Evolutionary conservation across 2,329 filamentous ascomycete genomes (phyloP).

Genomic region (Lachnellula willkommii): DNA sequence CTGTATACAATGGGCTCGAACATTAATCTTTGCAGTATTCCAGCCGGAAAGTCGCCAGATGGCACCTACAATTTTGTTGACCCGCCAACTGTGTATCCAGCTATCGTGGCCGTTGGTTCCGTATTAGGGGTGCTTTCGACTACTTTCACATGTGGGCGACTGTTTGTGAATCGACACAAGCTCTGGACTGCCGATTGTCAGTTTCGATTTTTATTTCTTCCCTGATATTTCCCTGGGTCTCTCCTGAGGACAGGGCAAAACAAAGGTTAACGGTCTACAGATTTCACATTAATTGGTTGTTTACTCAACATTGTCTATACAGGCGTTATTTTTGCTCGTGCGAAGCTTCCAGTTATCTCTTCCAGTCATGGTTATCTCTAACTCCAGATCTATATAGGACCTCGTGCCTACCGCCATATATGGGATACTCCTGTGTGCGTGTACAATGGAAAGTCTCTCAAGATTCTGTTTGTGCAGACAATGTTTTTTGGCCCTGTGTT

Average conservation of each 20-base stretch:
- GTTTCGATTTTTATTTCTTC: not conserved
- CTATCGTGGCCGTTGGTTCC: not conserved
- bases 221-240: not conserved
- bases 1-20: not conserved
- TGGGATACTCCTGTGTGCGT: not conserved
- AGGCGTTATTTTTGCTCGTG: not conserved
- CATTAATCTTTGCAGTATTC: not conserved
- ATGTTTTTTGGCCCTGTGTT: not conserved
- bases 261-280: not conserved
- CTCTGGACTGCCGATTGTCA: not conserved
- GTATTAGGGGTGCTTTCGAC: not conserved
- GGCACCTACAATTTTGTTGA: not conserved
- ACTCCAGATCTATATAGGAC: not conserved
- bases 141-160: not conserved
- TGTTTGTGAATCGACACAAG: not conserved
- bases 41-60: not conserved
- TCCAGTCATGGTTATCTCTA: not conserved
- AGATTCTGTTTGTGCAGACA: not conserved
- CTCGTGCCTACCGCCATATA: not conserved
- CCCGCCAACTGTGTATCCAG: not conserved
- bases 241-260: not conserved
- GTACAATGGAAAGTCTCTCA: not conserved
- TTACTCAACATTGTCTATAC: not conserved
- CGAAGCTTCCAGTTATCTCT: not conserved
- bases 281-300: not conserved